phyloP scores from a whole-genome alignment of 2,329 filamentous ascomycete species.

The Dichotomopilus funicola region DNA sequence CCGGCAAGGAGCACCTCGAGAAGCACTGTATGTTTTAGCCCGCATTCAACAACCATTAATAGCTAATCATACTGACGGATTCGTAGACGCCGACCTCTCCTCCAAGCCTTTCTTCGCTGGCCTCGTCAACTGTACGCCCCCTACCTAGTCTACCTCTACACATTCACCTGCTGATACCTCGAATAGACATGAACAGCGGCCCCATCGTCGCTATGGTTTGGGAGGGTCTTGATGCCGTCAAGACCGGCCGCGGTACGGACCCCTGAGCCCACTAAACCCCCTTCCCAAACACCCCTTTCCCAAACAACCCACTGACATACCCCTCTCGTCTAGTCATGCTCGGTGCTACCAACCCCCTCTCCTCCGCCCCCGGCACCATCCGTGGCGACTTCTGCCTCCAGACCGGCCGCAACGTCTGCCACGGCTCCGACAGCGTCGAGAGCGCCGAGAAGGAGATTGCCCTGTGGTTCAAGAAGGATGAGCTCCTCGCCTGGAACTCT shows the following conservation, averaged over 20 bases:
- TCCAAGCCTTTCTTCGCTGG: conserved; percentile 96
- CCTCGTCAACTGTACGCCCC: conserved; percentile 75
- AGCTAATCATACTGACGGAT: conserved; percentile 30
- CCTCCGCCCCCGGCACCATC: conserved; percentile 94
- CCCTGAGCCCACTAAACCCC: conserved; percentile 25
- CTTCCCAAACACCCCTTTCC: conserved; percentile 15
- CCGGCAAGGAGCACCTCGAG: conserved; percentile 93
- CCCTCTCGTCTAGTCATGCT: conserved; percentile 59
- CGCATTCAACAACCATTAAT: neutral
- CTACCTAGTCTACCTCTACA: too few species aligned
- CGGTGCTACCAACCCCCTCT: conserved; percentile 97
- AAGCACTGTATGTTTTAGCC: conserved; percentile 64
- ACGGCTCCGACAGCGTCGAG: conserved; percentile 98
- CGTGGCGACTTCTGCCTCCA: conserved; percentile 73
- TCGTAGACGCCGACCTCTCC: conserved; percentile 71
- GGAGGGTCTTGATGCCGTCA: conserved; percentile 98
- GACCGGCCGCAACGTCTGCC: conserved; percentile 99
- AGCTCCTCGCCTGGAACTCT: conserved; percentile 78
- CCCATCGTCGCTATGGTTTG: conserved; percentile 99
- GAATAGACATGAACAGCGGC: conserved; percentile 86
- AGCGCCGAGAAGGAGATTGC: conserved; percentile 99
- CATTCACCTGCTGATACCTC: conserved; percentile 16
- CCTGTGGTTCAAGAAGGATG: conserved; percentile 91
- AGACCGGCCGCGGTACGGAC: conserved; percentile 80
- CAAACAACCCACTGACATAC: neutral